Evolutionary conservation across 2,329 filamentous ascomycete genomes (phyloP).

Genomic region (Colletotrichum tabaci): DNA sequence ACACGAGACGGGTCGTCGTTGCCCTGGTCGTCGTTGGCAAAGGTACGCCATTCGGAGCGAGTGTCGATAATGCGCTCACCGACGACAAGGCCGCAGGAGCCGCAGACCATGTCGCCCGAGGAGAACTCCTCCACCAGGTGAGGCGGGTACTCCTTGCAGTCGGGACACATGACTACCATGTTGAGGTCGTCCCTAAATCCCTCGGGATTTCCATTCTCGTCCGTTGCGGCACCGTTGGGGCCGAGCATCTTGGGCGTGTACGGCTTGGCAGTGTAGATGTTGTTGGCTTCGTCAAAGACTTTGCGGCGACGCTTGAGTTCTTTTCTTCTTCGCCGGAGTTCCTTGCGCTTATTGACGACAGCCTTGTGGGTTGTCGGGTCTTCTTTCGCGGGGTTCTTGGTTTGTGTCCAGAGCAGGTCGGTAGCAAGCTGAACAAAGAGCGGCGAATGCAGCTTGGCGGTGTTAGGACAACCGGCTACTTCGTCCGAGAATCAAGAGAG

Average conservation of each 20-base stretch:
- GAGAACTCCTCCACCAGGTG: constrained; percentile 95
- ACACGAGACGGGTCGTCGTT: constrained; percentile 98
- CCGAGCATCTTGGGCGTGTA: constrained; percentile 64
- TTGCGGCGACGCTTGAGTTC: constrained; percentile 54
- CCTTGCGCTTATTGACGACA: constrained; percentile 52
- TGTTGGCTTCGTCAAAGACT: constrained; percentile 58
- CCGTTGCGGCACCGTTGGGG: constrained; percentile 48
- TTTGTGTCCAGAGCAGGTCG: constrained; percentile 56
- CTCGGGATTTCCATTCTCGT: constrained; percentile 41
- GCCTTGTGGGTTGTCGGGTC: constrained; percentile 44
- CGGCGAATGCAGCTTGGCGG: constrained; percentile 80
- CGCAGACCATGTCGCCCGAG: constrained; percentile 92
- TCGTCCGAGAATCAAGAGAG: background rate
- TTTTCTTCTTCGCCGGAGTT: constrained; percentile 52
- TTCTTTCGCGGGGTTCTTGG: constrained; percentile 38
- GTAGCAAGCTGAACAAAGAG: constrained; percentile 74
- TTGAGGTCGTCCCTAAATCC: constrained; percentile 88
- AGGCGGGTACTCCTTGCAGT: constrained; percentile 93
- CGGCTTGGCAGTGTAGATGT: constrained; percentile 60
- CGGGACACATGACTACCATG: constrained; percentile 86
- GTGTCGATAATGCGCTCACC: constrained; percentile 94
- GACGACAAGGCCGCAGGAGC: constrained; percentile 90
- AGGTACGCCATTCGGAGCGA: constrained; percentile 98
- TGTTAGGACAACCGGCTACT: constrained; percentile 39
- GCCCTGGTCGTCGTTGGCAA: constrained; percentile 97